Conservation (phyloP, 192 early-diverging fungal species). For the Pilobolus umbonatus region DNA sequence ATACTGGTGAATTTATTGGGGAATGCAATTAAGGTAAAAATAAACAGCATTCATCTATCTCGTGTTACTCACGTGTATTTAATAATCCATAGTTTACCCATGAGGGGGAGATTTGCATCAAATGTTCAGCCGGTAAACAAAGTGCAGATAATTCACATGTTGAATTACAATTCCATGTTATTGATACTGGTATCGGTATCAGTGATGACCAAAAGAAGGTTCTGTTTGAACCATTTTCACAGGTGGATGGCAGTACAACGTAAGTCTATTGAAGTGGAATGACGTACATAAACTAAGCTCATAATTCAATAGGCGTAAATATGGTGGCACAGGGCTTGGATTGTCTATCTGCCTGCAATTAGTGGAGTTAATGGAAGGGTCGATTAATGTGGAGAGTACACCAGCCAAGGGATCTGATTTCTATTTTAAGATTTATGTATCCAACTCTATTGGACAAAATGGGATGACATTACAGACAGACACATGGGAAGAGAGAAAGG, state of each 20-base stretch:
- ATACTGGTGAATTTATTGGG: conserved; percentile 69
- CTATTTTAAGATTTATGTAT: conserved; percentile 41
- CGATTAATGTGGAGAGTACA: conserved; percentile 38
- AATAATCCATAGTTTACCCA: conserved; percentile 42
- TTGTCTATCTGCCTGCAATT: conserved; percentile 56
- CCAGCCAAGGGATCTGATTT: conserved; percentile 45
- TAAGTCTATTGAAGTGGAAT: conserved; percentile 23
- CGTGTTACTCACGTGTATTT: not conserved
- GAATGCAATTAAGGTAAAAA: conserved; percentile 60
- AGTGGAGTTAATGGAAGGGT: conserved; percentile 58
- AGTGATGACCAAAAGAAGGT: conserved; percentile 41
- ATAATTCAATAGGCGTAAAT: conserved; percentile 39
- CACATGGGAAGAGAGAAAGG: not conserved
- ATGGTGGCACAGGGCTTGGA: conserved; percentile 60
- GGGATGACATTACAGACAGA: conserved; percentile 3
- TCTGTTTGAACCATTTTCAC: conserved; percentile 59
- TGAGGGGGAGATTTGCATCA: conserved; percentile 49
- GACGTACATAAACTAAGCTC: not conserved
- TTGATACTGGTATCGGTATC: conserved; percentile 55
- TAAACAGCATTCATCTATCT: not conserved
- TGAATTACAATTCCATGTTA: conserved; percentile 35
- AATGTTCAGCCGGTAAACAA: conserved; percentile 28
- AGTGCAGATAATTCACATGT: conserved; percentile 17
- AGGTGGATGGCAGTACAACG: conserved; percentile 60
- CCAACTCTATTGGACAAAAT: conserved; percentile 9